Conservation (phyloP, 208 protist species). For the Acanthamoeba lenticulata region DNA sequence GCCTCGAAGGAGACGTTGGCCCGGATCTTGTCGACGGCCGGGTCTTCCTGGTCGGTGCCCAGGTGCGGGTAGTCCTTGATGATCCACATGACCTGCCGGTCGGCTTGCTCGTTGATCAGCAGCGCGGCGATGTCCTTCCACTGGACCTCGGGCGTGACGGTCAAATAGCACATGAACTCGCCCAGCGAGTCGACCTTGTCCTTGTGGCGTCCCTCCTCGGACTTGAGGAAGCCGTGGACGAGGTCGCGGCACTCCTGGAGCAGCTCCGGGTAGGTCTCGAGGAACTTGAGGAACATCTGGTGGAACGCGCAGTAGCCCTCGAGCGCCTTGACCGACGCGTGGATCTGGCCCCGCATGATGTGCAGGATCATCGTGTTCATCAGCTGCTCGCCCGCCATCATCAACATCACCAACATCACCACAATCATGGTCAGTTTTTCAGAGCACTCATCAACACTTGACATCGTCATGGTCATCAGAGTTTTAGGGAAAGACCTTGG, state of each 20-base stretch:
- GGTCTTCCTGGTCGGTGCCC: constrained; percentile 28
- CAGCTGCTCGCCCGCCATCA: constrained; percentile 16
- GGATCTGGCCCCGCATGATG: constrained; percentile 66
- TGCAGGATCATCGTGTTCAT: constrained; percentile 60
- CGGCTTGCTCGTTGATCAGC: constrained; percentile 37
- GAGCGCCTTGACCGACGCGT: constrained; percentile 64
- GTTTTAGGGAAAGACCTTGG: too few species aligned
- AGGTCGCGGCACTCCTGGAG: constrained; percentile 12
- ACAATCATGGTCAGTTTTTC: too few species aligned
- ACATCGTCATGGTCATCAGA: too few species aligned
- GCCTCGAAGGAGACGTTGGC: constrained; percentile 48
- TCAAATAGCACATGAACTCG: constrained; percentile 58
- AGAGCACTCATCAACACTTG: too few species aligned
- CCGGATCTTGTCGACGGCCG: constrained; percentile 55
- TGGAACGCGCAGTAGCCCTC: constrained; percentile 67
- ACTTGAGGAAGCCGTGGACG: constrained; percentile 53
- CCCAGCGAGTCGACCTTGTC: constrained; percentile 37
- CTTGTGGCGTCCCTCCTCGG: constrained; percentile 35
- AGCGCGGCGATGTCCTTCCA: constrained; percentile 59
- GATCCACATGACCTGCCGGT: constrained; percentile 62
- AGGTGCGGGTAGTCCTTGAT: constrained; percentile 55
- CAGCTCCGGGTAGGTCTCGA: constrained; percentile 50
- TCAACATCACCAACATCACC: too few species aligned
- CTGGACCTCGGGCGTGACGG: constrained; percentile 27
- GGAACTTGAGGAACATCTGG: constrained; percentile 68